Conservation (phyloP, 768 basidiomycete genomes). For the Boletus sp. region DNA sequence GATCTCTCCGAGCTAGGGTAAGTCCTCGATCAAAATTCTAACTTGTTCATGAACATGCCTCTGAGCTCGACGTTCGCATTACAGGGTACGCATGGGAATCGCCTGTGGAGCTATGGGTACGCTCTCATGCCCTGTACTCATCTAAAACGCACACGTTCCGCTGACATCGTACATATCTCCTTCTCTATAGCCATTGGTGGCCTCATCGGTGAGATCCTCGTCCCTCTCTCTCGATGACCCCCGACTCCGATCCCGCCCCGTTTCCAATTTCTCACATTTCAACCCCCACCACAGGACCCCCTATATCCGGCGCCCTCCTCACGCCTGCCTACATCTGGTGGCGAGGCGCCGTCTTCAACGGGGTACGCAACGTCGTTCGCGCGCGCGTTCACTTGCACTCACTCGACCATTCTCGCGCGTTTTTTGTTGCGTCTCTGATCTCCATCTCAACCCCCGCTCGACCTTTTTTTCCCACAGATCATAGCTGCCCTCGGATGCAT, state of each 20-base stretch:
- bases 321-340: constrained; percentile 53
- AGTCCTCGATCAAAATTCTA: background rate
- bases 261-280: background rate
- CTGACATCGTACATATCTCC: background rate
- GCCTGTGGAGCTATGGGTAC: constrained; percentile 47
- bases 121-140: background rate
- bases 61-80: background rate
- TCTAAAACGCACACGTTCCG: background rate
- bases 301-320: constrained; percentile 56
- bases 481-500: constrained; percentile 20
- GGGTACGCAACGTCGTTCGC: constrained; percentile 24
- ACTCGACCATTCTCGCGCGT: too few species aligned
- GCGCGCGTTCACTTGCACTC: background rate
- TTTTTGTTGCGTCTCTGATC: too few species aligned
- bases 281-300: constrained; percentile 38
- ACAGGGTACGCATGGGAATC: constrained; percentile 45
- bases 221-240: background rate
- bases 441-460: background rate
- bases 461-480: constrained; percentile 9
- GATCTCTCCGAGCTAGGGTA: constrained; percentile 52
- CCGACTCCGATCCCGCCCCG: too few species aligned
- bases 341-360: constrained; percentile 53
- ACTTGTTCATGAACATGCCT: background rate
- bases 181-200: constrained; percentile 3
- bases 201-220: constrained; percentile 15